Evolutionary conservation across 768 basidiomycete genomes (phyloP), one percentile per base, ranked within the genome.

Genomic region (Trametes cubensis): DNA sequence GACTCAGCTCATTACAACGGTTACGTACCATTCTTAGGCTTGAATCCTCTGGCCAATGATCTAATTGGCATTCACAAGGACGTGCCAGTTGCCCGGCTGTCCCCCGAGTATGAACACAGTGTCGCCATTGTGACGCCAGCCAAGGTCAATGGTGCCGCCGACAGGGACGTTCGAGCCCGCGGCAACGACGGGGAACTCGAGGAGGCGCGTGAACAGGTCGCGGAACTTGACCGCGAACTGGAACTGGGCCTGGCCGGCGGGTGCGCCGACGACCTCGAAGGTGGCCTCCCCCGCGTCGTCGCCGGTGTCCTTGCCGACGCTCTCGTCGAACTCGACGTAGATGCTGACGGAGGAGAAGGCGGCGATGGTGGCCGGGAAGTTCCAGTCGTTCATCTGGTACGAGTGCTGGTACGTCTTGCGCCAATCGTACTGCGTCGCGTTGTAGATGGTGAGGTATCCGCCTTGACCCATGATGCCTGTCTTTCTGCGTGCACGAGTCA

Each of bases 311-410:
- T 53, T 54, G 50, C 40, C 48, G 7, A 23, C 18, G 20, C 50
- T 20, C 30, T 60, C 48, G 42, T 60, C 59, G 40, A 49, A 60
- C 44, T 60, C 50, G 59, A 60, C 59, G 51, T 60, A 60, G 26
- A 60, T 23, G 14, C 45, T 26, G 7, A n/a, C 40, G 41, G 40
- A 25, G 15, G 20, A 17, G 44, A 25, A 60, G 13, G 59, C 20
- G 10, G 50, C 23, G 30, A 57, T 40, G n/a, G 34, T n/a, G 4
- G 40, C 48, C 6, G 61, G 55, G 49, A 57, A 62, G 42, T 56
- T 30, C 61, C 61, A 62, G 38, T 34, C 21, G 39, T 56, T 57
- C 61, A 61, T 56, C 60, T 55, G 60, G 48, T 62, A 62, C 11
- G 61, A 50, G 42, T 57, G 54, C 55, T 56, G 39, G 47, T 30